Evolutionary conservation across 768 basidiomycete species (phyloP).

Genomic region (Tulasnella sp.): DNA sequence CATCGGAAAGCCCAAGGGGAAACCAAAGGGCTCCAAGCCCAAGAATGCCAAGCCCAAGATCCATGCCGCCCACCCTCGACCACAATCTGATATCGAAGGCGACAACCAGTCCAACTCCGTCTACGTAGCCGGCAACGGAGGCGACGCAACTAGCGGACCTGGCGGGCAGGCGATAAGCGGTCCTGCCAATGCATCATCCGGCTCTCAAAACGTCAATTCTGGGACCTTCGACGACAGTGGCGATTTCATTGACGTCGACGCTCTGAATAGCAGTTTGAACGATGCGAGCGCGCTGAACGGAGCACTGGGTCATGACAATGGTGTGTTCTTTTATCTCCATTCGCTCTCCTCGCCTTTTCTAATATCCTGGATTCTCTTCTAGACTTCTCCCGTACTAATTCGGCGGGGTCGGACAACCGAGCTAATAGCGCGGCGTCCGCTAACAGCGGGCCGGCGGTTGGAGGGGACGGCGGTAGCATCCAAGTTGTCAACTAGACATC

Average conservation of each 20-base stretch:
- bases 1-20: neutral
- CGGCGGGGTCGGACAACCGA: conserved; percentile 5
- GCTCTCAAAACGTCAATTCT: neutral
- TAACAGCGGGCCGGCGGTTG: conserved; percentile 15
- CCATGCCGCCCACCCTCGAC: neutral
- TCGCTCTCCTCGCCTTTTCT: neutral
- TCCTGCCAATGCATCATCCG: neutral
- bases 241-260: conserved; percentile 13
- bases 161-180: conserved; percentile 10
- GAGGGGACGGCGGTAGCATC: conserved; percentile 16
- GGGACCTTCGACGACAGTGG: neutral
- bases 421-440: conserved; percentile 7
- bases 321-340: neutral
- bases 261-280: conserved; percentile 3
- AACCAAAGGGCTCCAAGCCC: neutral
- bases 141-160: conserved; percentile 11
- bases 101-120: neutral
- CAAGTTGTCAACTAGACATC: neutral
- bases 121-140: conserved; percentile 19
- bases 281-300: neutral
- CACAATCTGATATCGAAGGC: neutral
- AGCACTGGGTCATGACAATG: neutral
- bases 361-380: neutral
- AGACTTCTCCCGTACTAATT: neutral
- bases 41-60: neutral